Evolutionary conservation across 129 eudicot genomes (phyloP).

Genomic region (Arctium minus): DNA sequence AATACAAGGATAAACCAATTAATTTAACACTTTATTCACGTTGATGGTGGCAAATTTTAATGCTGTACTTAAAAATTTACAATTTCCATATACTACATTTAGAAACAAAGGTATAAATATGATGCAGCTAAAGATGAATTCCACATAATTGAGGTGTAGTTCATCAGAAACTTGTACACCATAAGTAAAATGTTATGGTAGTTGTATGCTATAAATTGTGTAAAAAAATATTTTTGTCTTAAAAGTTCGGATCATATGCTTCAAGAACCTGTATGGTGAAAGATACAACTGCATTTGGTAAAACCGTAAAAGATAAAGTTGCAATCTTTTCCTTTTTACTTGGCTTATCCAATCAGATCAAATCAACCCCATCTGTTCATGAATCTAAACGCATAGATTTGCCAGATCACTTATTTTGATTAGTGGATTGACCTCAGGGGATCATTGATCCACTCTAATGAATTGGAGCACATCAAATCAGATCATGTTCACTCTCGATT

Average conservation of each 20-base stretch:
- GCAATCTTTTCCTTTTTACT: background rate
- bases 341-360: background rate
- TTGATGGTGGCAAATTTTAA: background rate
- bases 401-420: background rate
- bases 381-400: background rate
- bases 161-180: background rate
- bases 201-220: background rate
- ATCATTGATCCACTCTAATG: background rate
- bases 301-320: background rate
- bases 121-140: background rate
- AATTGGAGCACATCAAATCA: slow-evolving; percentile 3
- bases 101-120: background rate
- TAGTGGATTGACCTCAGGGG: background rate
- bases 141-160: background rate
- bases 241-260: background rate
- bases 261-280: background rate
- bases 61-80: background rate
- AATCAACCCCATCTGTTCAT: background rate
- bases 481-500: background rate
- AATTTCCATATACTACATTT: background rate
- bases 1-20: background rate
- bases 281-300: background rate
- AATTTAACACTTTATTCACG: background rate
- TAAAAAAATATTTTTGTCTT: background rate
- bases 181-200: background rate